A percentile compares a stretch with the other conserved stretches of the same genome.
phyloP scores from a whole-genome alignment of 495 filamentous ascomycete species.

The Xylaria nigripes region DNA sequence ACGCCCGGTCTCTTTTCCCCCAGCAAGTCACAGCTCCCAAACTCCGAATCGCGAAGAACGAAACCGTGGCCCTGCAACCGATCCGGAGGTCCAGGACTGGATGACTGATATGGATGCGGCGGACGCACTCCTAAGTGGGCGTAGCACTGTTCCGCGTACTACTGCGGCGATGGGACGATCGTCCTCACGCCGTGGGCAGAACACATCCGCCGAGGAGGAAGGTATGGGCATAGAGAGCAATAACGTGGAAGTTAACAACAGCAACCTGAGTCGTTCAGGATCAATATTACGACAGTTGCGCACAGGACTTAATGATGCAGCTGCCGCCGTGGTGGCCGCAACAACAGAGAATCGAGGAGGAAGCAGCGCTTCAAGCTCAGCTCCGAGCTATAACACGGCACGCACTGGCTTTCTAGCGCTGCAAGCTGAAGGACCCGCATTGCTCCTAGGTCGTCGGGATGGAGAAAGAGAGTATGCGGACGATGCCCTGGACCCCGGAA shows the following conservation, averaged over 20 bases:
- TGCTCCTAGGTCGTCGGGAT: conserved; percentile 38
- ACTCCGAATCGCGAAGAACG: conserved; percentile 26
- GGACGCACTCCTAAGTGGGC: conserved; percentile 36
- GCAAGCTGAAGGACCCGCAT: conserved; percentile 56
- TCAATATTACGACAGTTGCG: conserved; percentile 22
- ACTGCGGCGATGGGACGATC: conserved; percentile 1
- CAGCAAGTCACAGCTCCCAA: conserved; percentile 15
- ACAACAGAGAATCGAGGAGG: conserved; percentile 22
- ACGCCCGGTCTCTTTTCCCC: conserved; percentile 16
- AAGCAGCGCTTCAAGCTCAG: conserved; percentile 29
- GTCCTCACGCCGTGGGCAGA: conserved; percentile 3
- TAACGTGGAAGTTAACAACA: conserved; percentile 32
- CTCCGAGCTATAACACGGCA: conserved; percentile 64
- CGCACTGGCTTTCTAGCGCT: conserved; percentile 51
- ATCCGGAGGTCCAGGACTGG: conserved; percentile 53
- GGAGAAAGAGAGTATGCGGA: conserved; percentile 17
- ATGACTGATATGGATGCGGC: conserved; percentile 51
- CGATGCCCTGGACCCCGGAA: conserved; percentile 30
- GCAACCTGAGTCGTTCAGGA: conserved; percentile 29
- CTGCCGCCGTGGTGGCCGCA: conserved; percentile 16
- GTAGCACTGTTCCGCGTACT: conserved; percentile 3
- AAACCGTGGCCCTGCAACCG: conserved; percentile 21
- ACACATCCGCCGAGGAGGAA: conserved; percentile 13
- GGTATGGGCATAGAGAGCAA: conserved; percentile 31
- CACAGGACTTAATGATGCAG: conserved; percentile 16